Percentiles rank a stretch among this genome's conserved stretches.
Evolutionary conservation across 2,329 filamentous ascomycete genomes (phyloP).

Genomic region (Rhinocladiella similis): DNA sequence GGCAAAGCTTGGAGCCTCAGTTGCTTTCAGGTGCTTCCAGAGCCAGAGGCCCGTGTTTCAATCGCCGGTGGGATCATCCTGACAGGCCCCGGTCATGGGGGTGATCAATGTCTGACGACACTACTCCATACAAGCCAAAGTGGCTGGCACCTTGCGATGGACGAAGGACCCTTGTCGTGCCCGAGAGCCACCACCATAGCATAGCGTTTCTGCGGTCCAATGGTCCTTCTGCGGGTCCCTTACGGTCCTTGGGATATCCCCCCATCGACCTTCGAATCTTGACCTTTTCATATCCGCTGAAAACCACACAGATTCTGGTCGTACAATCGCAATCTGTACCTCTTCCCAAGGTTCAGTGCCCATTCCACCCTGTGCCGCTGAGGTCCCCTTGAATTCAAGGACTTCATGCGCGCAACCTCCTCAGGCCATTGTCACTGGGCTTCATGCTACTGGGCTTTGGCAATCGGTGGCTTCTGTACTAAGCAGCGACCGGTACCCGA

Average conservation of each 20-base stretch:
- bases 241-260: slow-evolving; percentile 14
- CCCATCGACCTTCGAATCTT: slow-evolving; percentile 21
- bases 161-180: slow-evolving; percentile 14
- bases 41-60: slow-evolving; percentile 4
- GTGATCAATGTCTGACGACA: slow-evolving; percentile 22
- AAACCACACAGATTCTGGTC: slow-evolving; percentile 14
- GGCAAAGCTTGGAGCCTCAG: not conserved
- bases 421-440: slow-evolving; percentile 1
- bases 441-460: slow-evolving; percentile 3
- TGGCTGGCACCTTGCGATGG: slow-evolving; percentile 5
- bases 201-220: slow-evolving; percentile 21
- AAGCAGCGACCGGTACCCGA: not conserved
- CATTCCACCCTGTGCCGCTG: slow-evolving; percentile 5
- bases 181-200: slow-evolving; percentile 16
- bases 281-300: slow-evolving; percentile 19
- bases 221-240: slow-evolving; percentile 18
- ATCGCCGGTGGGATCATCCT: slow-evolving; percentile 22
- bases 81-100: slow-evolving; percentile 9
- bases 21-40: not conserved
- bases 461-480: slow-evolving; percentile 8
- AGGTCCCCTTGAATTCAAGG: slow-evolving; percentile 12
- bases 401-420: slow-evolving; percentile 4
- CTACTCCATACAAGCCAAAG: slow-evolving; percentile 7
- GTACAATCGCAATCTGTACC: slow-evolving; percentile 20
- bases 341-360: slow-evolving; percentile 3